These are phyloP conservation scores for Xylaria sp. DNA, from an alignment of 2,329 filamentous ascomycete genomes.

Conservation along the genomic window DNA sequence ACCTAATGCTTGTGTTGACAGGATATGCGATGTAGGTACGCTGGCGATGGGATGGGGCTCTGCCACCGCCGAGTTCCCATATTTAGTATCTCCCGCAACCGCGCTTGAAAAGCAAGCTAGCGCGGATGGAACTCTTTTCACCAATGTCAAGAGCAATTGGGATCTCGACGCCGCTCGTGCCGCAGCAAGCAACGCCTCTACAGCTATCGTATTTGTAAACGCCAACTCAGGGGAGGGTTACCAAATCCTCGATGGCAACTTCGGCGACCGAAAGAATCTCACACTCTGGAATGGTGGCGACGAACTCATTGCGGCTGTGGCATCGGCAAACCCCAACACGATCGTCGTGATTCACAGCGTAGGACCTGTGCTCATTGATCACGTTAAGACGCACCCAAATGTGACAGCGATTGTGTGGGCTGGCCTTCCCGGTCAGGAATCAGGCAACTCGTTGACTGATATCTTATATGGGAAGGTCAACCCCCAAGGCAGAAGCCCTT, in stretches of 20 bases:
- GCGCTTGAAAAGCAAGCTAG: constrained; percentile 73
- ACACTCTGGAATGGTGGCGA: constrained; percentile 89
- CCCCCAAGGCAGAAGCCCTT: constrained; percentile 70
- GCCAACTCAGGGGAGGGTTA: constrained; percentile 89
- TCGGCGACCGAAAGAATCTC: constrained; percentile 90
- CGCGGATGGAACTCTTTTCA: constrained; percentile 66
- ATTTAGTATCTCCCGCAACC: constrained; percentile 77
- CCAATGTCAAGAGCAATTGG: constrained; percentile 64
- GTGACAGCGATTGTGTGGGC: constrained; percentile 85
- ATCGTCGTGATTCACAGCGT: constrained; percentile 90
- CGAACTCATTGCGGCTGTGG: constrained; percentile 80
- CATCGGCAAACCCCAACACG: constrained; percentile 81
- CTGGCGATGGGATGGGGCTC: constrained; percentile 83
- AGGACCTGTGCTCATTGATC: constrained; percentile 81
- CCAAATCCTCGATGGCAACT: constrained; percentile 82
- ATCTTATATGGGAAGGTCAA: constrained; percentile 83
- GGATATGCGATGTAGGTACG: constrained; percentile 68
- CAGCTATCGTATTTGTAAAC: constrained; percentile 80
- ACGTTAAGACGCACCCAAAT: constrained; percentile 76
- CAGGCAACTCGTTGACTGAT: constrained; percentile 80
- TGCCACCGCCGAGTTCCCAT: constrained; percentile 77
- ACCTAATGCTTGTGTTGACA: constrained; percentile 80
- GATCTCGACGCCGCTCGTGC: constrained; percentile 42
- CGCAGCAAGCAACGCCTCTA: constrained; percentile 42
- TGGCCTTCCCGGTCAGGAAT: constrained; percentile 82